These are phyloP conservation scores for Phalaenopsis aphrodite DNA, from an alignment of 106 monocot species.

Conservation along the genomic window DNA sequence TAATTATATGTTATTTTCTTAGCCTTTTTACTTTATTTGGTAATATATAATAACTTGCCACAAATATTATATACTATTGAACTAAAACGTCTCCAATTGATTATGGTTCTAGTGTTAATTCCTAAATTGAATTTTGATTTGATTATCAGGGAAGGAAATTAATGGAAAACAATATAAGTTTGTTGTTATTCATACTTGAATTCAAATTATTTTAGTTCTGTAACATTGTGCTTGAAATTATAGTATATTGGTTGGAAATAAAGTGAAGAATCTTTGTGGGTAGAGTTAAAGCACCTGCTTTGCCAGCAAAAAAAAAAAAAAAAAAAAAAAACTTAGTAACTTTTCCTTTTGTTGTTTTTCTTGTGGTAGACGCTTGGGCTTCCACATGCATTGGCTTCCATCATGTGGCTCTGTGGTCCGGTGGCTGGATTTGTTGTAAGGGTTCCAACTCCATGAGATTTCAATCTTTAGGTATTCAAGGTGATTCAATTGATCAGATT, in stretches of 20 bases:
- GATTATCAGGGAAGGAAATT: not conserved
- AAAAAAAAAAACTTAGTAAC: not conserved
- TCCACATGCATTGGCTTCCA: conserved; percentile 49
- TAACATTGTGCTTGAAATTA: too few relatives aligned
- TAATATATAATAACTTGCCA: too few relatives aligned
- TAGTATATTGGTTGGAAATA: too few relatives aligned
- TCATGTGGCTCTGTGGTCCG: conserved; percentile 69
- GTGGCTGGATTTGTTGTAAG: conserved; percentile 59
- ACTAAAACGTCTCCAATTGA: not conserved
- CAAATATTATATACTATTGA: too few relatives aligned
- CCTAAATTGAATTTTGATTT: not conserved
- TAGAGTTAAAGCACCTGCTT: too few relatives aligned
- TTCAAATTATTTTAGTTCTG: not conserved
- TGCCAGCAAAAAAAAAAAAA: too few relatives aligned
- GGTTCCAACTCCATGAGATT: not conserved
- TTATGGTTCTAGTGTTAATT: not conserved
- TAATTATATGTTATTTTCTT: too few relatives aligned
- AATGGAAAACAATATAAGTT: not conserved
- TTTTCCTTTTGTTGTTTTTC: not conserved
- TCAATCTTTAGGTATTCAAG: not conserved
- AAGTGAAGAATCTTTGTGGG: too few relatives aligned
- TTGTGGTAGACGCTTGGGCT: conserved; percentile 52
- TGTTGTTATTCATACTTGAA: not conserved
- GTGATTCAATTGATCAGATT: not conserved
- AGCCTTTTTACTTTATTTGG: too few relatives aligned